phyloP scores from a whole-genome alignment of 2,329 filamentous ascomycete genomes.

The Pestalotiopsis sp. region DNA sequence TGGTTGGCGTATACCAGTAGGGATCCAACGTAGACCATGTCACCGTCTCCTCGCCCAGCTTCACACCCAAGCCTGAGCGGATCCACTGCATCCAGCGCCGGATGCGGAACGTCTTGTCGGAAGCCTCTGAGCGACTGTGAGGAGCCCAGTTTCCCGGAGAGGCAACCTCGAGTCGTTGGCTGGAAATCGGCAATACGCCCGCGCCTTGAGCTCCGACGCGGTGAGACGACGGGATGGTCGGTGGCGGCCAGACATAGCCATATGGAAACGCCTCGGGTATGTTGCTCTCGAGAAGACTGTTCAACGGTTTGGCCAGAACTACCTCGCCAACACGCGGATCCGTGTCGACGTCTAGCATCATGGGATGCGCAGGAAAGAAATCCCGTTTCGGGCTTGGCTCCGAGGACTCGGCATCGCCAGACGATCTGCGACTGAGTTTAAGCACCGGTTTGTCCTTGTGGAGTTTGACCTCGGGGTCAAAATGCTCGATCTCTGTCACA shows the following conservation, averaged over 20 bases:
- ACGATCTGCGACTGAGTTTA: conserved; percentile 49
- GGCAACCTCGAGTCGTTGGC: conserved; percentile 22
- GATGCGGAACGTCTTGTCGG: conserved; percentile 72
- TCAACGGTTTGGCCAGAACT: conserved; percentile 60
- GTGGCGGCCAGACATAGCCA: conserved; percentile 74
- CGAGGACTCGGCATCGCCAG: conserved; percentile 55
- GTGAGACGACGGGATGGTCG: conserved; percentile 64
- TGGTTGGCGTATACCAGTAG: conserved; percentile 77
- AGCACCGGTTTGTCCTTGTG: conserved; percentile 77
- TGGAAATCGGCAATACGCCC: conserved; percentile 22
- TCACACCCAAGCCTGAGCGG: conserved; percentile 44
- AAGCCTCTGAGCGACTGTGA: conserved; percentile 60
- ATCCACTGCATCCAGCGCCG: conserved; percentile 75
- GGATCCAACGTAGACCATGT: conserved; percentile 75
- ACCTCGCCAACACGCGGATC: conserved; percentile 67
- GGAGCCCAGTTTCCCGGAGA: conserved; percentile 28
- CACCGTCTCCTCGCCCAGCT: conserved; percentile 56
- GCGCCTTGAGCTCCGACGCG: conserved; percentile 45
- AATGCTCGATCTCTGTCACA: conserved; percentile 71
- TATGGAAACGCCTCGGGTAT: conserved; percentile 42
- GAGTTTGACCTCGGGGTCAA: conserved; percentile 70
- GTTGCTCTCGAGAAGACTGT: conserved; percentile 35
- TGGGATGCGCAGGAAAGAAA: conserved; percentile 54
- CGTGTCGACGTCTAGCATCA: conserved; percentile 48
- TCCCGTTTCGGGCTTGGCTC: conserved; percentile 27